A percentile compares a stretch with the other conserved stretches of the same genome.
phyloP scores from a whole-genome alignment of 2,329 filamentous ascomycete species.

The Paraphaeosphaeria minitans region DNA sequence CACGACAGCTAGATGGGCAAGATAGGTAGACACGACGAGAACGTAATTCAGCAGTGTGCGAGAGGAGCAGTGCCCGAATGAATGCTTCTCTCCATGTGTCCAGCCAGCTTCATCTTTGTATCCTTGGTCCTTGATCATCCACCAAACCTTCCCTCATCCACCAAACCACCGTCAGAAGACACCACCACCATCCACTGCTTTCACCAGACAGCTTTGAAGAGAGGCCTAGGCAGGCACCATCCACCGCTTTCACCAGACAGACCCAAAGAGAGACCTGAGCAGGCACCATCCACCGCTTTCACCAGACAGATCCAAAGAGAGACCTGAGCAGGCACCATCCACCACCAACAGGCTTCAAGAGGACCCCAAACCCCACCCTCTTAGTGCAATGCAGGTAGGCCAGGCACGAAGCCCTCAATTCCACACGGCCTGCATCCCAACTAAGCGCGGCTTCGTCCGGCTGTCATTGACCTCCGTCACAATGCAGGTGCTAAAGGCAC shows the following conservation, averaged over 20 bases:
- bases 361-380: neutral
- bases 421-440: conserved; percentile 1
- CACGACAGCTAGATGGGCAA: neutral
- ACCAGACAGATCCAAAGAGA: no score
- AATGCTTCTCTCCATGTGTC: neutral
- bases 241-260: no score
- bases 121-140: neutral
- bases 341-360: neutral
- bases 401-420: conserved; percentile 5
- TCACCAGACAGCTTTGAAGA: no score
- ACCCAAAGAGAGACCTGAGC: no score
- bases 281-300: neutral
- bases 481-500: neutral
- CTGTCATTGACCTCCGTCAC: neutral
- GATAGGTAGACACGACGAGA: neutral
- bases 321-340: neutral
- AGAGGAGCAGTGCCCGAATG: neutral
- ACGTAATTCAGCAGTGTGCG: neutral
- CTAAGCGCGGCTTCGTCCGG: neutral
- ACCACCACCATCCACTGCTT: no score
- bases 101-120: neutral
- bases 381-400: conserved; percentile 2
- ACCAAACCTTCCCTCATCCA: neutral
- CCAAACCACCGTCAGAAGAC: neutral
- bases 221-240: neutral